Base-by-base conservation (phyloP, 2,329 filamentous ascomycete species). In the Cryphonectria naterciae region DNA sequence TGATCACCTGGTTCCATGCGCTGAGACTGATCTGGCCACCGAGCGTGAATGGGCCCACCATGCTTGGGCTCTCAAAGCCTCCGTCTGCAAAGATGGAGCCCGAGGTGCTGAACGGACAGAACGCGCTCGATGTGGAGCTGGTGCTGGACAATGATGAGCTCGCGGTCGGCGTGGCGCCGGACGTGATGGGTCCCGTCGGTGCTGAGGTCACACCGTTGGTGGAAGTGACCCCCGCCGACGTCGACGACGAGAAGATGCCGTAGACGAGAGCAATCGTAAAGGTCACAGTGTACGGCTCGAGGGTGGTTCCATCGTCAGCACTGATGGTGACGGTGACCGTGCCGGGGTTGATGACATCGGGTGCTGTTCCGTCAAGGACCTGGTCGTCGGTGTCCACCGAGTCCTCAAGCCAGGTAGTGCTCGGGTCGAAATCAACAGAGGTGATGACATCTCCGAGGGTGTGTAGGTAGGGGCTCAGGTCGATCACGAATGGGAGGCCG, bases 201-300 rank as follows among this genome's bases (percentile, higher is more conserved):
- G 7, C 22, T 22, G 46, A 49, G 19, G 17, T 49, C 5, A 17
- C 41, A 13, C 41, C 15, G 41, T 43, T 43, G 41, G 41, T 43
- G 41, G 41, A 15, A 17, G 17, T 7, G 46, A 22, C 22, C 22
- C 22, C 41, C 13, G 22, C 10, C 19, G 46, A 49, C 13, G 52
- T 28, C 10, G 25, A 28, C n/a, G 49, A 52, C 8, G 52, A 56
- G 4, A n/a, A 17, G n/a, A 17, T 15, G 2, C n/a, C 52, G 6
- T 13, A 56, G 25, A 56, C 52, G 4, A 56, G 13, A 17, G n/a
- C 52, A 56, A 56, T 56, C 8, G 52, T 56, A 17, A 56, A 56
- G 52, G n/a, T 56, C n/a, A 56, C 52, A 56, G 52, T 56, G n/a
- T 56, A 56, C n/a, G 52, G 52, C n/a, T 56, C n/a, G n/a, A 25